A percentile compares a stretch with the other conserved stretches of the same genome.
Evolutionary conservation across 1,284 basidiomycete genomes (phyloP).

Genomic region (Cutaneotrichosporon arboriforme): DNA sequence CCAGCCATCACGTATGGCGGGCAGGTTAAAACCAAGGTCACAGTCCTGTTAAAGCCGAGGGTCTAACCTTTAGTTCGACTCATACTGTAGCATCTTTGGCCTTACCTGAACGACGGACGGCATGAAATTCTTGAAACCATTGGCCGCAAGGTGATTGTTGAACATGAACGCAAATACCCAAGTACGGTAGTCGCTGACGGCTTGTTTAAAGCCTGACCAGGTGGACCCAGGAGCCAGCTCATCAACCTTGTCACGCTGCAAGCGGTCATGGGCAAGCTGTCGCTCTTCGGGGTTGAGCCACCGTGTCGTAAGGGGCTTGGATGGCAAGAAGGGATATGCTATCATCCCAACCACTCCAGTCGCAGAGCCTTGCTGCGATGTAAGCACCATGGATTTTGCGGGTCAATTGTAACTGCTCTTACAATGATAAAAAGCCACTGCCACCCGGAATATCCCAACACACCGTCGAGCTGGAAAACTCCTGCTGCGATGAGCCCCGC

Average conservation of each 20-base stretch:
- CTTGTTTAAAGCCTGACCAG: conserved; percentile 31
- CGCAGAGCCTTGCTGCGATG: conserved; percentile 8
- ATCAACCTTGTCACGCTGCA: conserved; percentile 27
- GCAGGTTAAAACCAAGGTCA: conserved; percentile 44
- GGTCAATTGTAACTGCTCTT: too few species aligned
- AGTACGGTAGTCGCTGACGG: conserved; percentile 25
- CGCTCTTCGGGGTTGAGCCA: conserved; percentile 17
- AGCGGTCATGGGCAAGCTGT: conserved; percentile 16
- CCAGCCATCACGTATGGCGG: conserved; percentile 39
- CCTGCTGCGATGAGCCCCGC: conserved; percentile 22
- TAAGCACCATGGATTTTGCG: not conserved
- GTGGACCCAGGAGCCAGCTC: conserved; percentile 23
- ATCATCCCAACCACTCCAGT: conserved; percentile 15
- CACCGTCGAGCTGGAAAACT: conserved; percentile 19
- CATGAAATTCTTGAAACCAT: conserved; percentile 35
- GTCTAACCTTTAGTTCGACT: too few species aligned
- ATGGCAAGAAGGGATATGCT: conserved; percentile 15
- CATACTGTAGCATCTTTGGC: too few species aligned
- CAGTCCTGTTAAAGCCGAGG: conserved; percentile 36
- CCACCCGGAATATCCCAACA: conserved; percentile 20
- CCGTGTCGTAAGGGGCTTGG: conserved; percentile 14
- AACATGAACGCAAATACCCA: conserved; percentile 32
- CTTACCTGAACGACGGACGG: conserved; percentile 29
- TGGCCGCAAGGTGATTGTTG: conserved; percentile 27
- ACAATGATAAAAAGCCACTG: conserved; percentile 25